Evolutionary conservation across 768 basidiomycete genomes (phyloP), one percentile per base, ranked within the genome.

Genomic region (Amanita pallidorosea): DNA sequence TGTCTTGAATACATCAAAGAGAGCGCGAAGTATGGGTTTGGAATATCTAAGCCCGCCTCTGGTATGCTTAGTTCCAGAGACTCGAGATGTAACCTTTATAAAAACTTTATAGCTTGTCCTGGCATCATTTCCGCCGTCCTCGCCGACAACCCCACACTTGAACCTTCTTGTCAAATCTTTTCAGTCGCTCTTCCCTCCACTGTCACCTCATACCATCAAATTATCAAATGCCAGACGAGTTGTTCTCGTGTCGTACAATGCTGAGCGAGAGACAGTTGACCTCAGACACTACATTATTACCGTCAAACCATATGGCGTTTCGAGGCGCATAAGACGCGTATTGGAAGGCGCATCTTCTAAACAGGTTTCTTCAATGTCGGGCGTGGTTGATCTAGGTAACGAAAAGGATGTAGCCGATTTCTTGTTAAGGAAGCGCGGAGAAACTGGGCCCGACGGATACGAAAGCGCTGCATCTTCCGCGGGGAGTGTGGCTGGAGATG

Each of bases 351-450:
- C 63, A 49, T 49, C 65, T 7, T 63, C 67, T 43, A 55, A 55
- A 18, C 60, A 64, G 22, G 62, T 69, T 17, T 60, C 71, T 2
- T 36, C 41, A 23, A 20, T 23, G 13, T 63, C 69, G 18, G 69
- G 70, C 2, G 61, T 90, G 22, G 72, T 92, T 15, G 82, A 99
- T 62, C 77, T 99, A 11, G 83, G 88, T 7, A 87, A 82, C 55
- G 92, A 95, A 63, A 84, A 86, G 62, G 96, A 99, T 61, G 85
- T 99, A 25, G 91, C 95, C 2, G 95, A 99, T 64, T 99, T 96
- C 63, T 66, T 99, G 58, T 74, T 98, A 35, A 70, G 89, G 25
- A 80, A 75, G 59, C 70, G 72, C 47, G 85, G 85, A 13, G 77
- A 83, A 49, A 60, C 72, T 42, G 75, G 75, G 13, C 79, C 79